Conservation (phyloP, 495 filamentous ascomycete species). For the Neurospora discreta region DNA sequence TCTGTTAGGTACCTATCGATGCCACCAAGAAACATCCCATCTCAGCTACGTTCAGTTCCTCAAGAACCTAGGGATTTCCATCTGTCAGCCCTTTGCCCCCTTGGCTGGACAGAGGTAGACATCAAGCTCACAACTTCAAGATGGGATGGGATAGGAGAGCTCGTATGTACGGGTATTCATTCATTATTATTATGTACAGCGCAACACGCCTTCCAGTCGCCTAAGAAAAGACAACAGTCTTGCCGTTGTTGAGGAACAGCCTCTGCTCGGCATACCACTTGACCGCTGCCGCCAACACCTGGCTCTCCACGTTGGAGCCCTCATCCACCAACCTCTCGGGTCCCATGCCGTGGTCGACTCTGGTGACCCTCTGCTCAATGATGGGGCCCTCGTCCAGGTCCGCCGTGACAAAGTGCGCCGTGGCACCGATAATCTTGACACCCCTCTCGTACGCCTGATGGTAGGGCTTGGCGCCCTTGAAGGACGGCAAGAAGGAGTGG, state of each 20-base stretch:
- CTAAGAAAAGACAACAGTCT: conserved; percentile 58
- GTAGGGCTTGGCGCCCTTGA: conserved; percentile 75
- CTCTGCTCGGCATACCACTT: conserved; percentile 63
- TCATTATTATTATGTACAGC: not conserved
- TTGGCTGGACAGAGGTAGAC: too few species aligned
- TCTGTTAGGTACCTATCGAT: too few species aligned
- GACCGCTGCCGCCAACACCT: conserved; percentile 58
- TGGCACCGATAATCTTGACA: conserved; percentile 72
- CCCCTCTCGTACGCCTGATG: conserved; percentile 69
- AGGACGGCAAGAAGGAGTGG: conserved; percentile 66
- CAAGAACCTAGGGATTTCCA: too few species aligned
- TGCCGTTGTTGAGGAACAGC: conserved; percentile 59
- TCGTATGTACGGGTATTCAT: not conserved
- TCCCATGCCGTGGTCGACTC: conserved; percentile 58
- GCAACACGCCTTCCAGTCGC: conserved; percentile 6
- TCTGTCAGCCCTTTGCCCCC: not conserved
- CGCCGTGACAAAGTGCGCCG: conserved; percentile 66
- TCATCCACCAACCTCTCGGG: conserved; percentile 60
- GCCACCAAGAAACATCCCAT: not conserved
- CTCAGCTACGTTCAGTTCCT: not conserved
- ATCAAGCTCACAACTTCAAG: not conserved
- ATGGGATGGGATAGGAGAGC: not conserved
- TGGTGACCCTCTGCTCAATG: conserved; percentile 63
- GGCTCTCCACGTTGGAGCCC: conserved; percentile 65
- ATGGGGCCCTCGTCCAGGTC: conserved; percentile 70